Conservation (phyloP, 2,329 filamentous ascomycete genomes). For the Monilinia vaccinii-corymbosi region DNA sequence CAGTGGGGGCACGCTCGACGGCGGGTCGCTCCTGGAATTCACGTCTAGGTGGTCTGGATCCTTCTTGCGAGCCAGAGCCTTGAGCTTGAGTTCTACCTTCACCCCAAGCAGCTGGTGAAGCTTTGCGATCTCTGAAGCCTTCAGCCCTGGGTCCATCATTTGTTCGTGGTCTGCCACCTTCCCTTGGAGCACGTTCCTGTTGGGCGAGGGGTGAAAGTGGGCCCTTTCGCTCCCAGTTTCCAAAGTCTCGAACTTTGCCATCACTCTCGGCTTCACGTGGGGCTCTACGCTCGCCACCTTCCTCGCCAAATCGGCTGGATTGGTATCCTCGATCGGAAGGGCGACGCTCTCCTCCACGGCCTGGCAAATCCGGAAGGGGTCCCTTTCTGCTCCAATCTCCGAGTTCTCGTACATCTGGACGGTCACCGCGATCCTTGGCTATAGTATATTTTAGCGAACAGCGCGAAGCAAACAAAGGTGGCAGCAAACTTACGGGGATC, state of each 20-base stretch:
- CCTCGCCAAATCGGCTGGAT: slow-evolving; percentile 26
- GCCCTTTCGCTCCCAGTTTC: slow-evolving; percentile 91
- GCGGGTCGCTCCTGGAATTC: slow-evolving; percentile 64
- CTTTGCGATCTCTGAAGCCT: slow-evolving; percentile 50
- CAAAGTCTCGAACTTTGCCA: slow-evolving; percentile 69
- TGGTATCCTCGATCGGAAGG: slow-evolving; percentile 41
- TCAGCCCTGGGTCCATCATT: slow-evolving; percentile 52
- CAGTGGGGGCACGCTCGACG: slow-evolving; percentile 65
- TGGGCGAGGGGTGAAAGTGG: slow-evolving; percentile 67
- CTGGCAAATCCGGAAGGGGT: slow-evolving; percentile 66
- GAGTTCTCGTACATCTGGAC: slow-evolving; percentile 67
- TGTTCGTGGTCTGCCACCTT: slow-evolving; percentile 48
- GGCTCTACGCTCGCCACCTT: slow-evolving; percentile 63
- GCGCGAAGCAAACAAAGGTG: background rate
- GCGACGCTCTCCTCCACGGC: slow-evolving; percentile 39
- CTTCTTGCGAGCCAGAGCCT: slow-evolving; percentile 49
- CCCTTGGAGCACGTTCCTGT: slow-evolving; percentile 44
- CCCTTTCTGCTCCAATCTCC: slow-evolving; percentile 91
- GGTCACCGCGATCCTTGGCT: slow-evolving; percentile 72
- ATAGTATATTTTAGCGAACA: slow-evolving; percentile 12
- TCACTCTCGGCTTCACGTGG: slow-evolving; percentile 58
- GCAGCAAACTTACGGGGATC: slow-evolving; percentile 76
- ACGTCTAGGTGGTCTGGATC: slow-evolving; percentile 69
- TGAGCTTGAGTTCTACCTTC: slow-evolving; percentile 43
- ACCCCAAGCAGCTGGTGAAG: slow-evolving; percentile 69